phyloP scores from a whole-genome alignment of 441 rosid genomes.

The Rhodomyrtus psidioides region DNA sequence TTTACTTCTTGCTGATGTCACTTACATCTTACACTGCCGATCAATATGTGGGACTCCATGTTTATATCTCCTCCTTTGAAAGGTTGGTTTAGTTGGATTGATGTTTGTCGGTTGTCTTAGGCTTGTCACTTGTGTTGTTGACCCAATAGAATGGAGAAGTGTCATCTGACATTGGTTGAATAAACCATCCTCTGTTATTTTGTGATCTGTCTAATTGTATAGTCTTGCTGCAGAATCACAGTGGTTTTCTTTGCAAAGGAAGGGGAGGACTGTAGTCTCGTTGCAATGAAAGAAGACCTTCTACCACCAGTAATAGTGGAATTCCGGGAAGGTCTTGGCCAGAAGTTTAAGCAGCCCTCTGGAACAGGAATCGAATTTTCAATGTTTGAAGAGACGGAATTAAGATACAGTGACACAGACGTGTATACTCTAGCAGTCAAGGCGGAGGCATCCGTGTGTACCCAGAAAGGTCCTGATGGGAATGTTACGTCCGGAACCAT shows the following conservation, averaged over 20 bases:
- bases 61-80: not conserved
- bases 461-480: constrained; percentile 40
- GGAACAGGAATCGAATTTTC: constrained; percentile 79
- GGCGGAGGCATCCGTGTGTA: constrained; percentile 55
- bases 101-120: not conserved
- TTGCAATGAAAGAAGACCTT: constrained; percentile 50
- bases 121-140: not conserved
- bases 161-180: not conserved
- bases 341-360: constrained; percentile 71
- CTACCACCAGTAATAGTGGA: constrained; percentile 55
- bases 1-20: not conserved
- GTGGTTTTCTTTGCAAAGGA: constrained; percentile 82
- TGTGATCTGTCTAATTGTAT: not conserved
- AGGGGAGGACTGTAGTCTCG: constrained; percentile 55
- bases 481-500: constrained; percentile 23
- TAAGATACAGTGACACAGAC: constrained; percentile 36
- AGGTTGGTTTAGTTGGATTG: not conserved
- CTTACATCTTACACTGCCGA: not conserved
- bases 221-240: constrained; percentile 46
- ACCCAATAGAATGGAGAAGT: not conserved
- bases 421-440: constrained; percentile 72
- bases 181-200: not conserved
- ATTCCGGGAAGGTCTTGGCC: constrained; percentile 79
- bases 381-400: constrained; percentile 50
- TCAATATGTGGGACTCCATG: not conserved